A percentile compares a stretch with the other conserved stretches of the same genome.
Conservation (phyloP, 192 early-diverging fungal genomes). For the Coemansia sp. region DNA sequence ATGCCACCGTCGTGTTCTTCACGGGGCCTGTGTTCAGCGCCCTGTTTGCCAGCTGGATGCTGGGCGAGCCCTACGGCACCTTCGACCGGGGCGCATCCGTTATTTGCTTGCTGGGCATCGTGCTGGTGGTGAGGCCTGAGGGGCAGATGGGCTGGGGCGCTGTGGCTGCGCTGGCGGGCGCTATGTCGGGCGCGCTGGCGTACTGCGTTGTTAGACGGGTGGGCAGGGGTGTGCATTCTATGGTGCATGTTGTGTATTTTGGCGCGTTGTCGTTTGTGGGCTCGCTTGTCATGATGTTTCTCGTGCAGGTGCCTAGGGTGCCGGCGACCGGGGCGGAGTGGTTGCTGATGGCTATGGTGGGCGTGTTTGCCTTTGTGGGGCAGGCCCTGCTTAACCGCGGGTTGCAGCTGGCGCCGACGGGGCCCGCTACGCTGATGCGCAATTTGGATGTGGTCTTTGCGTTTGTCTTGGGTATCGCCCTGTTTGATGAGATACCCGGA, state of each 20-base stretch:
- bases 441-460: constrained; percentile 82
- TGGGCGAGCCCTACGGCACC: constrained; percentile 64
- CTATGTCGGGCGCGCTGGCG: constrained; percentile 61
- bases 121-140: constrained; percentile 61
- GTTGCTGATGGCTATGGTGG: constrained; percentile 52
- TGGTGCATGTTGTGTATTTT: constrained; percentile 82
- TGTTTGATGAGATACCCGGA: constrained; percentile 69
- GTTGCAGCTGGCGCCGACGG: constrained; percentile 71
- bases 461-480: constrained; percentile 66
- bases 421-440: constrained; percentile 76
- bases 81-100: constrained; percentile 59
- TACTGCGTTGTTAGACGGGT: constrained; percentile 74
- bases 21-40: constrained; percentile 77
- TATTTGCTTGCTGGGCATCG: constrained; percentile 63
- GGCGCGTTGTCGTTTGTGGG: constrained; percentile 62
- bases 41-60: constrained; percentile 59
- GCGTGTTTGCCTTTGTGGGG: constrained; percentile 64
- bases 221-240: constrained; percentile 67
- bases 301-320: constrained; percentile 10
- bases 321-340: constrained; percentile 54
- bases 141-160: constrained; percentile 37
- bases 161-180: constrained; percentile 57
- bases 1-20: constrained; percentile 80
- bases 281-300: constrained; percentile 49
- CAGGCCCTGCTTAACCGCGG: constrained; percentile 76